Evolutionary conservation across 371 early-diverging fungal species (phyloP).

Genomic region (Mucor saturninus): DNA sequence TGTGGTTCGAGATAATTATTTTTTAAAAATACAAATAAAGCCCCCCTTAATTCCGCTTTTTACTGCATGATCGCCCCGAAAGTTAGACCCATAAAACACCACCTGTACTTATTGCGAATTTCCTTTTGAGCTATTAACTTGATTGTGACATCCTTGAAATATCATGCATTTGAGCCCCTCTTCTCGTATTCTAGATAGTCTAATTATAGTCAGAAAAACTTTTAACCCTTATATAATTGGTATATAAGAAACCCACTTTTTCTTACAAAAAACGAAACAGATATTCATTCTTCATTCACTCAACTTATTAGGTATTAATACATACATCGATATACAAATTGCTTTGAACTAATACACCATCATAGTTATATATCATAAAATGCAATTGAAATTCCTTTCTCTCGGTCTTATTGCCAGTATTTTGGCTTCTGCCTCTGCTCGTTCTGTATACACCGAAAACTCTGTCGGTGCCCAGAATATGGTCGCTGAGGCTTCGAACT

Average conservation of each 20-base stretch:
- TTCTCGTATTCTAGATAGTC: conserved; percentile 7
- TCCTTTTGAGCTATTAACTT: not conserved
- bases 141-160: conserved; percentile 1
- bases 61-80: conserved; percentile 6
- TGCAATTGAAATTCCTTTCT: conserved; percentile 18
- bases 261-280: not conserved
- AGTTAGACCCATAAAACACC: conserved; percentile 1
- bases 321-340: too few relatives aligned
- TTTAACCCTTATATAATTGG: not conserved
- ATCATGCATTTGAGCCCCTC: conserved; percentile 1
- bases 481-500: not conserved
- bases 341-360: not conserved
- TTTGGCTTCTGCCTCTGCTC: conserved; percentile 10
- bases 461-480: not conserved
- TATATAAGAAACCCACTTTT: not conserved
- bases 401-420: conserved; percentile 20
- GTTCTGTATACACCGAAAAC: conserved; percentile 8
- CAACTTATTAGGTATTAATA: not conserved
- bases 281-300: not conserved
- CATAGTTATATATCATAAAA: conserved; percentile 4
- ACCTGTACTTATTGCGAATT: not conserved
- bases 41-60: conserved; percentile 3
- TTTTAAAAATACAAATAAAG: not conserved
- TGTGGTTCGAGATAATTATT: not conserved
- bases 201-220: not conserved